phyloP scores from a whole-genome alignment of 257 asterid species.

The Gentiana dahurica region DNA sequence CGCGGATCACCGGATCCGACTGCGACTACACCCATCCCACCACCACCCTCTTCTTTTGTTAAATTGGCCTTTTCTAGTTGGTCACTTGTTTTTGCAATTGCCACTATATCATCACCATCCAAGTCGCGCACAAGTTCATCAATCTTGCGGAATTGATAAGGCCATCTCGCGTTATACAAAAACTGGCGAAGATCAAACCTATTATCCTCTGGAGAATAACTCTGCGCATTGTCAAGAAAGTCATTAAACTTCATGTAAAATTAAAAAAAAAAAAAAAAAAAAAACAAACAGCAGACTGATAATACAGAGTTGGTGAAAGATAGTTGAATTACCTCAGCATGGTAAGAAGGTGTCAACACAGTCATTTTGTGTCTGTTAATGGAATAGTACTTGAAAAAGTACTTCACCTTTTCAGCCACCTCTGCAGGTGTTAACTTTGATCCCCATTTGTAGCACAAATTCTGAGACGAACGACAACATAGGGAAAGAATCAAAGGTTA shows the following conservation, averaged over 20 bases:
- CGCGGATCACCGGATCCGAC: constrained; percentile 80
- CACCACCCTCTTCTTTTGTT: constrained; percentile 14
- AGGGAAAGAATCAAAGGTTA: too few relatives aligned
- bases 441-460: constrained; percentile 94
- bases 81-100: constrained; percentile 6
- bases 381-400: constrained; percentile 85
- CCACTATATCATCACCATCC: constrained; percentile 14
- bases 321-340: constrained; percentile 54
- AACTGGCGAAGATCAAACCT: constrained; percentile 91
- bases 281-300: background rate
- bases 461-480: constrained; percentile 26
- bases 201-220: constrained; percentile 88
- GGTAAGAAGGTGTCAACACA: constrained; percentile 85
- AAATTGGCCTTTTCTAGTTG: constrained; percentile 9
- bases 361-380: constrained; percentile 96
- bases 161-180: constrained; percentile 82
- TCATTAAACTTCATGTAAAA: background rate
- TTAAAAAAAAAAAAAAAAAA: too few relatives aligned
- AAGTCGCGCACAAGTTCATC: constrained; percentile 59
- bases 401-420: constrained; percentile 78
- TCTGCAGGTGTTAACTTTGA: constrained; percentile 59
- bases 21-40: constrained; percentile 82
- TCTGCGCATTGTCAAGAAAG: constrained; percentile 16
- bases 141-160: constrained; percentile 71
- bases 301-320: background rate